A percentile compares a stretch with the other conserved stretches of the same genome.
Conservation (phyloP, 2,329 filamentous ascomycete genomes). For the Aspergillus sp. region DNA sequence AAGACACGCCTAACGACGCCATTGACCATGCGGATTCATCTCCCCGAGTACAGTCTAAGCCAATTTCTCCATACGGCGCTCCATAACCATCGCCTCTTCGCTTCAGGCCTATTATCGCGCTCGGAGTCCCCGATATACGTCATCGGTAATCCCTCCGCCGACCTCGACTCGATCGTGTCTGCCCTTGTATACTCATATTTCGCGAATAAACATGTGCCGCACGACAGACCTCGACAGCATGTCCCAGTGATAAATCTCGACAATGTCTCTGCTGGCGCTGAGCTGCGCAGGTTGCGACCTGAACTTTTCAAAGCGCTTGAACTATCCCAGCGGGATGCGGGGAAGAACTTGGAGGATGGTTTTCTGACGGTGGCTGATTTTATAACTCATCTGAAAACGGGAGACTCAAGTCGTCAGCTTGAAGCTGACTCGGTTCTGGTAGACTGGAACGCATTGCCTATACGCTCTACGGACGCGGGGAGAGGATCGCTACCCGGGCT, state of each 20-base stretch:
- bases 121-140: constrained; percentile 38
- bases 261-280: constrained; percentile 42
- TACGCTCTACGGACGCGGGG: constrained; percentile 45
- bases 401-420: background rate
- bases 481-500: constrained; percentile 50
- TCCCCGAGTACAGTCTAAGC: constrained; percentile 24
- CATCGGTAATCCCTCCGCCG: constrained; percentile 48
- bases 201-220: constrained; percentile 32
- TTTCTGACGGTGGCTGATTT: constrained; percentile 45
- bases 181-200: constrained; percentile 63
- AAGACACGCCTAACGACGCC: background rate
- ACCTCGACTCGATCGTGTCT: constrained; percentile 64
- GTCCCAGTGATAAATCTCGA: constrained; percentile 61
- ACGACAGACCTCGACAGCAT: constrained; percentile 42
- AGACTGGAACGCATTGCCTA: constrained; percentile 47
- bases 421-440: constrained; percentile 37
- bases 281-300: constrained; percentile 55
- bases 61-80: constrained; percentile 39
- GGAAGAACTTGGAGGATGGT: constrained; percentile 25
- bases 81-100: constrained; percentile 28
- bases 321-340: constrained; percentile 37
- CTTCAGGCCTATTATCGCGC: constrained; percentile 19
- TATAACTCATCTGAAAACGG: constrained; percentile 21
- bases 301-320: constrained; percentile 59
- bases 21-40: constrained; percentile 4